A percentile compares a stretch with the other conserved stretches of the same genome.
phyloP scores from a whole-genome alignment of 176 grass and related monocot species.

The Musa beccarii region DNA sequence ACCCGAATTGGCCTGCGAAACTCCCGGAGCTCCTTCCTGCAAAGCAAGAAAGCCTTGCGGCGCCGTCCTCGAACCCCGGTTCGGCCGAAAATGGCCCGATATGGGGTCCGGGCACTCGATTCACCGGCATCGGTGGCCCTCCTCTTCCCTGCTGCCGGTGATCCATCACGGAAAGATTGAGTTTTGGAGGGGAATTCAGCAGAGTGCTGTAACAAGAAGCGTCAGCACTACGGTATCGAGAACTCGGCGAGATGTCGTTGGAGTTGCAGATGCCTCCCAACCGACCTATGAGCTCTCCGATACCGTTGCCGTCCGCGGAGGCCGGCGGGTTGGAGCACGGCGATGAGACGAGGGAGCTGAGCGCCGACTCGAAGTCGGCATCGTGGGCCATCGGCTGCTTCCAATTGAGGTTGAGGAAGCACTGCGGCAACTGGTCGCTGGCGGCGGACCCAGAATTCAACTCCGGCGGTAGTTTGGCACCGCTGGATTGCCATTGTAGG shows the following conservation, averaged over 20 bases:
- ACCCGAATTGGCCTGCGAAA: neutral
- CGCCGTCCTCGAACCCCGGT: neutral
- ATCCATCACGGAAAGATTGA: slow-evolving; percentile 2
- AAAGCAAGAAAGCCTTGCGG: slow-evolving; percentile 7
- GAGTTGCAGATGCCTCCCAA: slow-evolving; percentile 55
- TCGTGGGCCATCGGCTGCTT: slow-evolving; percentile 4
- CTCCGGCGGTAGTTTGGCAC: neutral
- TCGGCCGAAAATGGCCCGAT: slow-evolving; percentile 5
- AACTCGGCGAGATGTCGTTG: slow-evolving; percentile 16
- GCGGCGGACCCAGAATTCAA: slow-evolving; percentile 1
- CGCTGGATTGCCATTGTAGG: neutral
- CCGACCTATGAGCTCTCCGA: slow-evolving; percentile 59
- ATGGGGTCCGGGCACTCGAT: neutral
- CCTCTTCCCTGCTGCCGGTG: neutral
- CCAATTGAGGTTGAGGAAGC: slow-evolving; percentile 20
- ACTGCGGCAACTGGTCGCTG: neutral
- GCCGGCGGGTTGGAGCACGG: slow-evolving; percentile 21
- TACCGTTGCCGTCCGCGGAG: slow-evolving; percentile 16
- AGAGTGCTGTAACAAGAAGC: slow-evolving; percentile 60
- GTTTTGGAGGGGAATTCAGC: slow-evolving; percentile 44
- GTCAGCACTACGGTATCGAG: slow-evolving; percentile 19
- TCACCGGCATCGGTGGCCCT: neutral
- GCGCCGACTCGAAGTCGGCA: slow-evolving; percentile 45
- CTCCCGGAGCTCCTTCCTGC: neutral
- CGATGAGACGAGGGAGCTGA: slow-evolving; percentile 52